A percentile compares a stretch with the other conserved stretches of the same genome.
phyloP scores from a whole-genome alignment of 2,329 filamentous ascomycete genomes.

The Exophiala oligosperma region DNA sequence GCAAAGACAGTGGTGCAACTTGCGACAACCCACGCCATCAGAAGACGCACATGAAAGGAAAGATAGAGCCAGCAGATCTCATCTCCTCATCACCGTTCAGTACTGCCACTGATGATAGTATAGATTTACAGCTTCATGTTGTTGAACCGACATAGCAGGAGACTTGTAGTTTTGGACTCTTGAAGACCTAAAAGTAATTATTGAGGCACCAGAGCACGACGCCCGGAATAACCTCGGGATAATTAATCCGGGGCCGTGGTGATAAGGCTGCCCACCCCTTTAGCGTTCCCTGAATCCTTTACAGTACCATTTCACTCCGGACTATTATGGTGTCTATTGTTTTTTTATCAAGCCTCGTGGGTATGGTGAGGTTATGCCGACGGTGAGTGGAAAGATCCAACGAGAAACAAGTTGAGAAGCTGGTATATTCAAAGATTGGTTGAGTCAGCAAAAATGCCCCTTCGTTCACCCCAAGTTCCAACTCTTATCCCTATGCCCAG shows the following conservation, averaged over 20 bases:
- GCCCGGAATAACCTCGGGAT: neutral
- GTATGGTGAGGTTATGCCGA: no score
- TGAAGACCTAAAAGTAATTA: neutral
- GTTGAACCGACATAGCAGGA: neutral
- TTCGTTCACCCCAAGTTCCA: no score
- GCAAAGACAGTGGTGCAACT: conserved; percentile 17
- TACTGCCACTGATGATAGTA: no score
- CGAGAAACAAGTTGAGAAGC: no score
- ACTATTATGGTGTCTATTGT: neutral
- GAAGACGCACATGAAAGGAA: neutral
- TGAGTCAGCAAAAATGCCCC: no score
- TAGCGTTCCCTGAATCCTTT: neutral
- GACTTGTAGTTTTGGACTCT: neutral
- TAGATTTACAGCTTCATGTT: neutral
- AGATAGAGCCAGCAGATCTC: neutral
- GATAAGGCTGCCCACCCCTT: neutral
- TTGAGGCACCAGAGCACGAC: neutral
- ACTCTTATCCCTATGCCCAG: no score
- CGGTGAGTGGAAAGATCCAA: no score
- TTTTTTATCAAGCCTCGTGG: no score
- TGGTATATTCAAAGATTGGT: neutral
- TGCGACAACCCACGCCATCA: conserved; percentile 25
- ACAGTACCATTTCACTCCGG: no score
- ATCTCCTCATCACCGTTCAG: no score
- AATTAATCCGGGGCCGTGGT: no score